A percentile compares a stretch with the other conserved stretches of the same genome.
Conservation (phyloP, 164 flowering plant species). For the Liriodendron chinense region DNA sequence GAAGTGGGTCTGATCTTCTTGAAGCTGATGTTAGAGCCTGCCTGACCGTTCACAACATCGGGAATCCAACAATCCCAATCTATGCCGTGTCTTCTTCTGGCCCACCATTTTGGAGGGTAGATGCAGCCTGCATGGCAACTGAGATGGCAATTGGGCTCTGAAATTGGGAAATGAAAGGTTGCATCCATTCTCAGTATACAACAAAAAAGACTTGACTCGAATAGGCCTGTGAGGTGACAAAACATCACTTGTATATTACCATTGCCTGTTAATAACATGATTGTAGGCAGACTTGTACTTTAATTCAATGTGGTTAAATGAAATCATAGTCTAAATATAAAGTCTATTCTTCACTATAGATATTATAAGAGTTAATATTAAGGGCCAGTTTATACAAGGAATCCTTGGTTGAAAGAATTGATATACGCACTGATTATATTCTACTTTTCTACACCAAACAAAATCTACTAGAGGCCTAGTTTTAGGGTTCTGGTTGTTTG, state of each 20-base stretch:
- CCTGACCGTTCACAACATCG: background rate
- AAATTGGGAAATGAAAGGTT: background rate
- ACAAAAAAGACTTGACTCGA: background rate
- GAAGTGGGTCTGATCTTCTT: background rate
- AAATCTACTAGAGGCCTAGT: no score
- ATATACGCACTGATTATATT: no score
- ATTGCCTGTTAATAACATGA: background rate
- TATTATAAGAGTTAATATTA: no score
- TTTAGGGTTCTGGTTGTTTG: no score
- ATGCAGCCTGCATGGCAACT: background rate
- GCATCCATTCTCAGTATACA: background rate
- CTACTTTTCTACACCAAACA: no score
- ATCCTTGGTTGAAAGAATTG: no score
- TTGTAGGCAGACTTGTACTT: background rate
- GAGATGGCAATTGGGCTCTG: background rate
- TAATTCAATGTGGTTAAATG: background rate
- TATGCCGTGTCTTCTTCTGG: background rate
- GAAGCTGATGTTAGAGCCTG: background rate
- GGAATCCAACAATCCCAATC: background rate
- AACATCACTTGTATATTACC: background rate
- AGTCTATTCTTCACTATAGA: no score
- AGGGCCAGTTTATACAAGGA: no score
- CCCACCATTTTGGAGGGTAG: background rate
- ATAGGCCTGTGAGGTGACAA: background rate
- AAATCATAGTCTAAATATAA: background rate